A percentile compares a stretch with the other conserved stretches of the same genome.
phyloP scores from a whole-genome alignment of 2,329 filamentous ascomycete species.

The Penicillium concentricum region DNA sequence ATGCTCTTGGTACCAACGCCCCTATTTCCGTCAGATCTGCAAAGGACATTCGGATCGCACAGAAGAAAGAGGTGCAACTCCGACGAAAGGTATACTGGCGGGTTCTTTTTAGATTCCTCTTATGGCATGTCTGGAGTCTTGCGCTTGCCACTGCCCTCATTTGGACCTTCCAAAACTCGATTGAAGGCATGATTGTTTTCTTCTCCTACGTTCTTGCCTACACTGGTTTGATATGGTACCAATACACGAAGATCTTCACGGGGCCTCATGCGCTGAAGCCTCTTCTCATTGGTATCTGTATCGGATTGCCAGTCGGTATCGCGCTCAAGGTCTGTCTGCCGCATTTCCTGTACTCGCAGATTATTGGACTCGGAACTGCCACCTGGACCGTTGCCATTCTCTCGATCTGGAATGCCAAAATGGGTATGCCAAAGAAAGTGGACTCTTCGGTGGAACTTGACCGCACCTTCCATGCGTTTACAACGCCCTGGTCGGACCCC shows the following conservation, averaged over 20 bases:
- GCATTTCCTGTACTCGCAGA: slow-evolving; percentile 46
- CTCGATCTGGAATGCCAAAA: slow-evolving; percentile 49
- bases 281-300: slow-evolving; percentile 45
- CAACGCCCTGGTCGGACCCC: slow-evolving; percentile 43
- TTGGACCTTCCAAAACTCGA: slow-evolving; percentile 51
- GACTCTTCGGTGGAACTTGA: slow-evolving; percentile 35
- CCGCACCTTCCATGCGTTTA: slow-evolving; percentile 46
- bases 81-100: slow-evolving; percentile 53
- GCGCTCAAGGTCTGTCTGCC: slow-evolving; percentile 43
- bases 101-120: slow-evolving; percentile 50
- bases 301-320: slow-evolving; percentile 51
- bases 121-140: slow-evolving; percentile 54
- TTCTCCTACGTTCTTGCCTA: slow-evolving; percentile 51
- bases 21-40: slow-evolving; percentile 43
- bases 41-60: slow-evolving; percentile 45
- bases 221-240: slow-evolving; percentile 55
- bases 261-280: slow-evolving; percentile 51
- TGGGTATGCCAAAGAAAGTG: slow-evolving; percentile 47
- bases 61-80: slow-evolving; percentile 47
- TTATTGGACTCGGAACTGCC: slow-evolving; percentile 49
- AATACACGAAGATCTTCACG: slow-evolving; percentile 55
- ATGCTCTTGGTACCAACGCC: slow-evolving; percentile 43
- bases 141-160: slow-evolving; percentile 51
- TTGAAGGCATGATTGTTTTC: slow-evolving; percentile 50
- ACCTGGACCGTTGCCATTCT: slow-evolving; percentile 56